A percentile compares a stretch with the other conserved stretches of the same genome.
Evolutionary conservation across 2,329 filamentous ascomycete species (phyloP).

Genomic region (Aureobasidium zeae): DNA sequence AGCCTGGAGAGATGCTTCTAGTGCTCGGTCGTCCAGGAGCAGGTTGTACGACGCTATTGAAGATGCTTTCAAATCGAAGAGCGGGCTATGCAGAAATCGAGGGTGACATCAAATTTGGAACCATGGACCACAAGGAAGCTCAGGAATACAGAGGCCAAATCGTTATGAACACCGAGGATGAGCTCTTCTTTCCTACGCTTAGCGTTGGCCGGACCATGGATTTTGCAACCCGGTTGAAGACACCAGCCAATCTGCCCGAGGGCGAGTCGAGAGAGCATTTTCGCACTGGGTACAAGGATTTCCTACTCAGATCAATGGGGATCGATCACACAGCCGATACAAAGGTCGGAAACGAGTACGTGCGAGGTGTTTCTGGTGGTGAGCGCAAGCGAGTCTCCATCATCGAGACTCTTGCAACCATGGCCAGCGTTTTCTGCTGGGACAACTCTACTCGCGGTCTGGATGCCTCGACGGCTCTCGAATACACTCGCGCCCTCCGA

Average conservation of each 20-base stretch:
- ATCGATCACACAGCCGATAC: conserved; percentile 54
- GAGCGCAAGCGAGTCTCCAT: conserved; percentile 63
- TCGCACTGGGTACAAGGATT: conserved; percentile 41
- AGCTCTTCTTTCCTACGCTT: conserved; percentile 48
- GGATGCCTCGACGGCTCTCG: conserved; percentile 54
- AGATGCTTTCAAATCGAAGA: conserved; percentile 57
- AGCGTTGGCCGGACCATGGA: conserved; percentile 48
- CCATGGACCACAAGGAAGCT: conserved; percentile 34
- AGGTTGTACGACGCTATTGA: conserved; percentile 63
- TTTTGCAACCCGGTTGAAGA: conserved; percentile 46
- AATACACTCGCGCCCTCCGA: conserved; percentile 50
- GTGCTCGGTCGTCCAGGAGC: conserved; percentile 40
- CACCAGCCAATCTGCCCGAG: conserved; percentile 35
- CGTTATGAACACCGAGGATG: conserved; percentile 39
- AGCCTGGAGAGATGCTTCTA: conserved; percentile 44
- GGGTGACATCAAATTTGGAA: conserved; percentile 44
- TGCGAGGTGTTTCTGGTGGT: conserved; percentile 58
- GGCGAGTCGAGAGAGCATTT: conserved; percentile 37
- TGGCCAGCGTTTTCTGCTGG: conserved; percentile 54
- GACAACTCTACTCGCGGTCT: conserved; percentile 59
- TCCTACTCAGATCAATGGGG: conserved; percentile 48
- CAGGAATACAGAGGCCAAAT: conserved; percentile 38
- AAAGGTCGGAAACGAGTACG: conserved; percentile 57
- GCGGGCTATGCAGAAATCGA: conserved; percentile 26
- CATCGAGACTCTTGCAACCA: conserved; percentile 52